Evolutionary conservation across 257 asterid species (phyloP).

Genomic region (Fraxinus pennsylvanica): DNA sequence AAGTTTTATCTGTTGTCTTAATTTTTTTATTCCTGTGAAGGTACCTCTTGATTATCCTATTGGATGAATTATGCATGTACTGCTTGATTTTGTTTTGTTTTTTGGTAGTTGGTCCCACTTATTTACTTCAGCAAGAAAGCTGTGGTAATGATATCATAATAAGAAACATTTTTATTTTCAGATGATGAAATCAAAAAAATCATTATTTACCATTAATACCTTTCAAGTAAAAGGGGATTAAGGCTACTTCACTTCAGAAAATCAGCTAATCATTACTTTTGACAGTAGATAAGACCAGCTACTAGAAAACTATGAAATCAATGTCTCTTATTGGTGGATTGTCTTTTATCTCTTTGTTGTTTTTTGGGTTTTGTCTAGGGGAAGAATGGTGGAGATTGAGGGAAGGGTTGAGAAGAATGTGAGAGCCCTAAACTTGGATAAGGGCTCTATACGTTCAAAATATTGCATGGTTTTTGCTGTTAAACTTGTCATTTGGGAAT

Average conservation of each 20-base stretch:
- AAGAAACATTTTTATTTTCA: not conserved
- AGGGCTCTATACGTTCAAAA: not conserved
- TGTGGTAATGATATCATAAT: not conserved
- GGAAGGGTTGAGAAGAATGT: not conserved
- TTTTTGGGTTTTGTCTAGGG: not conserved
- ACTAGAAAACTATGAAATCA: not conserved
- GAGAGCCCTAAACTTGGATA: not conserved
- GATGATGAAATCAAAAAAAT: not conserved
- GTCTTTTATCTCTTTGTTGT: not conserved
- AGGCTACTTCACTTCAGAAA: not conserved
- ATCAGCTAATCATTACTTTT: not conserved
- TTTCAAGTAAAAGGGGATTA: not conserved
- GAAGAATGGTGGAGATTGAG: not conserved
- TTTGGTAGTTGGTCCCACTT: not conserved
- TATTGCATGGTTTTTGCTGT: not conserved
- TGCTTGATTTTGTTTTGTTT: not conserved
- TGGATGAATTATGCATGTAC: not conserved
- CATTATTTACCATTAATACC: not conserved
- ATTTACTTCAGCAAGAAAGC: not conserved
- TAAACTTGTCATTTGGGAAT: not conserved
- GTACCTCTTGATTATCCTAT: not conserved
- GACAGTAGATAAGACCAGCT: not conserved
- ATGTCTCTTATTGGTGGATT: not conserved
- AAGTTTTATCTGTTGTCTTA: not conserved
- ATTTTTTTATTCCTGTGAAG: not conserved